phyloP scores from a whole-genome alignment of 257 asterid species.

The Gynochthodes officinalis region DNA sequence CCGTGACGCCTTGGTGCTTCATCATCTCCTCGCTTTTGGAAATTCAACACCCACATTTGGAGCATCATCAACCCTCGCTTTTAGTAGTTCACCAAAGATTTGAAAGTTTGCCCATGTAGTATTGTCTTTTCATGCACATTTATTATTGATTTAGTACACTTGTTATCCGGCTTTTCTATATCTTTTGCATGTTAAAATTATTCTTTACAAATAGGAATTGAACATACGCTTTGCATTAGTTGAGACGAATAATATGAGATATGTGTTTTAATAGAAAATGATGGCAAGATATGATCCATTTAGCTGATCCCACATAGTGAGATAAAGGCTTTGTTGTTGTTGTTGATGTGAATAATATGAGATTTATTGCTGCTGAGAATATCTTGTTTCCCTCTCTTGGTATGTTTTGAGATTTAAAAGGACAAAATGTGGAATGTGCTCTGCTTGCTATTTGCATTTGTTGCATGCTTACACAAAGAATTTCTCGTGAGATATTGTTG shows the following conservation, averaged over 20 bases:
- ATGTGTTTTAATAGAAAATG: too few species aligned
- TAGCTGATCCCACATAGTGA: too few species aligned
- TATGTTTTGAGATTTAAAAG: not conserved
- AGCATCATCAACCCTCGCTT: constrained; percentile 74
- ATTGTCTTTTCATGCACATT: not conserved
- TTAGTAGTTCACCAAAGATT: constrained; percentile 67
- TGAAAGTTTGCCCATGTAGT: constrained; percentile 43
- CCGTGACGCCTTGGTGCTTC: constrained; percentile 82
- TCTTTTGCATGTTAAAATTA: not conserved
- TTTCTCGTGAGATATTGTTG: not conserved
- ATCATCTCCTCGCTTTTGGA: constrained; percentile 95
- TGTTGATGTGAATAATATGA: not conserved
- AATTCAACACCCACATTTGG: constrained; percentile 79
- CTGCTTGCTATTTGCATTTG: not conserved
- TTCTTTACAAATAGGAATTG: too few species aligned
- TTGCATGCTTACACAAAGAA: not conserved
- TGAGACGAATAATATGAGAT: too few species aligned
- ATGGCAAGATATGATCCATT: too few species aligned
- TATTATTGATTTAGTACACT: not conserved
- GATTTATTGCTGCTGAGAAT: not conserved
- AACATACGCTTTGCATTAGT: too few species aligned
- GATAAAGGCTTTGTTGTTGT: not conserved
- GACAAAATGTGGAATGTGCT: not conserved
- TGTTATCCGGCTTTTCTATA: not conserved
- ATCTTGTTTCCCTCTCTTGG: not conserved